Base-by-base conservation (phyloP, 306 rosid genomes). In the Medicago ruthenica region DNA sequence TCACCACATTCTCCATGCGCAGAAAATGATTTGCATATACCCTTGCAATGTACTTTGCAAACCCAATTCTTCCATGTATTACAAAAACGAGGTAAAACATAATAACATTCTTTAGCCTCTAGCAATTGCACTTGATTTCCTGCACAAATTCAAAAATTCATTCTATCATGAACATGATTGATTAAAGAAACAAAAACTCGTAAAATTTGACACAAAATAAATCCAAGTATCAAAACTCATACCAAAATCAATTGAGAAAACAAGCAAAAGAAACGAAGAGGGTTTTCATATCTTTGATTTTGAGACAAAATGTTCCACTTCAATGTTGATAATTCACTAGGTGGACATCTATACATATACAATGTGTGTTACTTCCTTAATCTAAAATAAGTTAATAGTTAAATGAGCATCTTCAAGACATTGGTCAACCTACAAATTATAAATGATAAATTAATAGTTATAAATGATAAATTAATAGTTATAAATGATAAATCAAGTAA, bases 201-300 rank as follows among this genome's bases (percentile, higher is more conserved):
- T 27, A 9, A 27, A 60, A 60, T 27, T 27, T 27, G 11, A 14
- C 41, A 6, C 9, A 13, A 2, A 59, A 13, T 60, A 31, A 13
- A 60, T 27, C 1, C 6, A 14, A 60, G 18, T 60, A 6, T 27
- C 10, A 13, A 7, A 27, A 13, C 41, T 60, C 20, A 6, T 27
- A 61, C 67, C 67, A 7, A 31, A 14, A 14, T 61, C 6, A 61
- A 61, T 31, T 3, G 42, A 27, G 21, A 61, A 14, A 61, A 61
- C 8, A 8, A 61, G 41, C 11, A 61, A 31, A 27, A 31, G 18
- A 31, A n/a, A 27, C 31, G 66, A 61, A 61, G 7, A 61, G 1
- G 67, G 8, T 61, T 31, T 61, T 61, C 67, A 61, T 61, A 2
- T 27, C 42, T 61, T 61, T 14, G 42, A 61, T 61, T 61, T 61